phyloP scores from a whole-genome alignment of 2,329 filamentous ascomycete species.

The Colletotrichum sublineola region DNA sequence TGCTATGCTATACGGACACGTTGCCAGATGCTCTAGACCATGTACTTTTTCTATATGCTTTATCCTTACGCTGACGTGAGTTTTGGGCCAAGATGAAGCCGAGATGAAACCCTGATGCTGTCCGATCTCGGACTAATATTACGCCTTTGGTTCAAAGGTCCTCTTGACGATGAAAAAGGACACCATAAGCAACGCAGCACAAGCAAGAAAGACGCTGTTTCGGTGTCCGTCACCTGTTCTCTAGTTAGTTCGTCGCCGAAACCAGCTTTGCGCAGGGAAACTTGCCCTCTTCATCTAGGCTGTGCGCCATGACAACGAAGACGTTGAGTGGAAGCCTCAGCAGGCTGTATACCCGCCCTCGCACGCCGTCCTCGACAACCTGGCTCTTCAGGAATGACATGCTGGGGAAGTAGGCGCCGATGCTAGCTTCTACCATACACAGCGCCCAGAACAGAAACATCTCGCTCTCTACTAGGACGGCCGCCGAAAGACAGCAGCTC shows the following conservation, averaged over 20 bases:
- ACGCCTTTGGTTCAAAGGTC: conserved; percentile 30
- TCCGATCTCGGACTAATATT: background rate
- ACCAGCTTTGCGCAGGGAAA: background rate
- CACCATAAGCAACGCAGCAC: conserved; percentile 40
- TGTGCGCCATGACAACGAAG: conserved; percentile 64
- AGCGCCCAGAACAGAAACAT: conserved; percentile 66
- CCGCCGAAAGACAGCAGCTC: conserved; percentile 55
- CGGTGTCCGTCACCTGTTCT: conserved; percentile 48
- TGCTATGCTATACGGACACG: background rate
- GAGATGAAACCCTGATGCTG: too few relatives aligned
- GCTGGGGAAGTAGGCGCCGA: conserved; percentile 70
- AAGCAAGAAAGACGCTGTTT: conserved; percentile 48
- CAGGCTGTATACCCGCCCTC: conserved; percentile 68
- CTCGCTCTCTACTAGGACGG: conserved; percentile 58
- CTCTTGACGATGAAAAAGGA: conserved; percentile 44
- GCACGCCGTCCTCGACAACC: conserved; percentile 64
- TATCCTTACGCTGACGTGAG: background rate
- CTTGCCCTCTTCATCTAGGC: conserved; percentile 59
- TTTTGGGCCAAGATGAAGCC: background rate
- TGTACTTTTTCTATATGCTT: too few relatives aligned
- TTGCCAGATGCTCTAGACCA: background rate
- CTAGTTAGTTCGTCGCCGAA: background rate
- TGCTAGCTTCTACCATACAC: conserved; percentile 68
- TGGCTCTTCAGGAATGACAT: conserved; percentile 68
- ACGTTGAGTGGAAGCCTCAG: conserved; percentile 69